Evolutionary conservation across 345 rosid genomes (phyloP), one percentile per base, ranked within the genome.

Genomic region (Barbarea vulgaris): DNA sequence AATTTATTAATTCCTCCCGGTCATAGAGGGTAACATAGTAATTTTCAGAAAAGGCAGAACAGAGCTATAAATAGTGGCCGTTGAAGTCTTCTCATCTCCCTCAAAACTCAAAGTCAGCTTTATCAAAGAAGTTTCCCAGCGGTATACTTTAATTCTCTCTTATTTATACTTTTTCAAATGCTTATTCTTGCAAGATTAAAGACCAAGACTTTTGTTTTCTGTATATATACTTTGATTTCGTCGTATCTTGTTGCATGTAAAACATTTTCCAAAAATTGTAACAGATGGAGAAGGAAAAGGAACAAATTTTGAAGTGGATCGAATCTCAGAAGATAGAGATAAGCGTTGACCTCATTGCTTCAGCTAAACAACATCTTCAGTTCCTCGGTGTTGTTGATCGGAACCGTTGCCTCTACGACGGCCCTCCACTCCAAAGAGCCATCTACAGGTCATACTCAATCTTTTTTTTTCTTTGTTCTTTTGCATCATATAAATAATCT

Each of bases 341-440:
- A 28, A 83, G 87, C 59, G 80, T 89, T 21, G 96, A 93, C 67
- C 89, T 92, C 50, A 57, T 76, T 33, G 53, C 83, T 54, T 88
- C 93, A 3, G 99, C 98, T 54, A 89, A 87, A 67, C 73, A 76
- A 54, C 99, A 95, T 5, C 96, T 93, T 75, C 64, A 69, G 46
- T 95, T 95, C 62, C 98, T 95, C 15, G 87, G 82, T 1, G 87
- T 86, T 22, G 88, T 95, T 48, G 98, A 95, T 72, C 80, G 66
- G 70, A 89, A 85, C 39, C 93, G 97, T 7, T 88, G 83, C 64
- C 94, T 92, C 70, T 90, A 90, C 70, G 90, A 90, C 8, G 93
- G 91, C 33, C 92, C 87, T 58, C 63, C 83, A 34, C 93, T 95
- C 57, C 76, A 80, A 61, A 85, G 72, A 76, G 97, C 97, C 50